Base-by-base conservation (phyloP, 202 grass and related monocot species). In the Schoenoplectus tabernaemontani region DNA sequence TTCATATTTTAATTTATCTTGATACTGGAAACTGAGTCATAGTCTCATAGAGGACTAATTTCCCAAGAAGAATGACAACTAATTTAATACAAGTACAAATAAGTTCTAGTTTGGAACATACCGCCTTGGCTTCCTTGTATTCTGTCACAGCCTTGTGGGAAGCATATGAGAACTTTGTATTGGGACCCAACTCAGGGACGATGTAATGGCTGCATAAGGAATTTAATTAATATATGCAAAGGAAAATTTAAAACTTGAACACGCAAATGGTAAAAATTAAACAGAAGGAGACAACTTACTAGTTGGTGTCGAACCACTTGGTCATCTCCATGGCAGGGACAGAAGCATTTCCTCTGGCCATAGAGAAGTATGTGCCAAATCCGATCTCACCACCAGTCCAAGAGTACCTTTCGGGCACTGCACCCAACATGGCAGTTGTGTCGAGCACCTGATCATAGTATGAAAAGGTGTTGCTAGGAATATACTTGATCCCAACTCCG, bases 241-340 rank as follows among this genome's bases (percentile, higher is more conserved):
- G 37, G 0, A 54, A 56, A 56, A 34, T 76, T 83, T 39, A 84
- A 33, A 32, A 77, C 53, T 50, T 39, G 37, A 78, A 20, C 58
- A 82, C 48, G 6, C 61, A 43, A 39, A 41, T 46, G 24, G 43
- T 74, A 74, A 32, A 77, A 68, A 38, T 48, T 26, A 59, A 76
- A 71, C 8, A 51, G 9, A 47, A 30, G 6, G 43, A 38, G 50
- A 60, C 13, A 1, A 2, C 93, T 93, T 87, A 97, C 93, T 97
- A 97, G 91, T 97, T 97, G 73, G 93, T 97, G 83, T 97, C 93
- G 16, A 97, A 97, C 93, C 93, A 97, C 88, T 97, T 97, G 86
- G 93, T 97, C 93, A 97, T 97, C 83, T 97, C 93, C 93, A 97
- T 93, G 86, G 93, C 93, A 77, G 90, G 86, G 19, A 93, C 90